A percentile compares a stretch with the other conserved stretches of the same genome.
Conservation (phyloP, 2,329 filamentous ascomycete genomes). For the Fusarium penzigii region DNA sequence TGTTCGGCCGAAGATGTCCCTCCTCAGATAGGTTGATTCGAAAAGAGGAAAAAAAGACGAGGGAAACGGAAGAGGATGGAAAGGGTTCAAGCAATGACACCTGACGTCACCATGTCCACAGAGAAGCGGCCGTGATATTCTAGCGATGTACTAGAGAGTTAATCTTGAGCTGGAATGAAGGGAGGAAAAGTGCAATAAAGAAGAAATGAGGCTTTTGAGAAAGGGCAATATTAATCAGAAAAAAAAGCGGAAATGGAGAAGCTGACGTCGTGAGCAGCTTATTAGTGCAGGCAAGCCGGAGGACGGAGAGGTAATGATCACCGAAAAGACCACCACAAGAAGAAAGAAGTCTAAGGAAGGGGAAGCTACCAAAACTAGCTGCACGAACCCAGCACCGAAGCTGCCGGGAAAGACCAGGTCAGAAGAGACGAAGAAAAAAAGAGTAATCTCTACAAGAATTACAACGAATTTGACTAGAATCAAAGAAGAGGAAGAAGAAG, state of each 20-base stretch:
- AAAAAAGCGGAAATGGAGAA: background rate
- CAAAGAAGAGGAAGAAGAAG: no score
- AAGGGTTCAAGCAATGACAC: constrained; percentile 10
- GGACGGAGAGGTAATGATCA: background rate
- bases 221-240: background rate
- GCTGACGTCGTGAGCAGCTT: background rate
- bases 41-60: constrained; percentile 5
- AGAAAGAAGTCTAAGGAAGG: background rate
- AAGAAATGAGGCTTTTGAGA: background rate
- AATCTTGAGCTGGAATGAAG: background rate
- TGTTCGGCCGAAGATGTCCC: constrained; percentile 3
- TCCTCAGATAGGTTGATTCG: constrained; percentile 2
- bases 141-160: background rate
- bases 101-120: constrained; percentile 30
- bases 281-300: background rate
- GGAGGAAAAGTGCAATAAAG: background rate
- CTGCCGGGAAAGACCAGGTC: background rate
- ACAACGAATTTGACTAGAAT: no score
- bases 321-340: background rate
- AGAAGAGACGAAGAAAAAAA: background rate
- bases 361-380: background rate
- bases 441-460: no score
- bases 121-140: constrained; percentile 1
- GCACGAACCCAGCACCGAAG: background rate
- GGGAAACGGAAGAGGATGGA: constrained; percentile 5